Conservation (phyloP, 441 rosid species). For the Adansonia gregorii region DNA sequence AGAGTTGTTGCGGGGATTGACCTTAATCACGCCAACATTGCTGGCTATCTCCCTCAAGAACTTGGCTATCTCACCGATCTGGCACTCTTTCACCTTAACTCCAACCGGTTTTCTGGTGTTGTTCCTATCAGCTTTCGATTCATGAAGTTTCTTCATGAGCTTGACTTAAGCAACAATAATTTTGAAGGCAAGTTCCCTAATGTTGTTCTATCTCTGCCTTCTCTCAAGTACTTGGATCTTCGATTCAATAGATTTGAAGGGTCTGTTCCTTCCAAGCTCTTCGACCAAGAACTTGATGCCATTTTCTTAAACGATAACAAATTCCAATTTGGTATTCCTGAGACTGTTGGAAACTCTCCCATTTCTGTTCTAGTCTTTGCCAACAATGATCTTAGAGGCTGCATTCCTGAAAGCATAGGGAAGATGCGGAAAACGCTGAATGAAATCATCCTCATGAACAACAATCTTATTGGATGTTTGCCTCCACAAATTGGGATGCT, state of each 20-base stretch:
- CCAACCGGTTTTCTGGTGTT: constrained; percentile 65
- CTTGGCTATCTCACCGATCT: constrained; percentile 65
- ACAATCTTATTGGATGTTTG: constrained; percentile 66
- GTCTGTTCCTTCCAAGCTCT: constrained; percentile 46
- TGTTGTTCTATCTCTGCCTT: constrained; percentile 52
- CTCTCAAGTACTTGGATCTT: constrained; percentile 65
- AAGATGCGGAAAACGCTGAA: constrained; percentile 62
- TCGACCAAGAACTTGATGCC: constrained; percentile 66
- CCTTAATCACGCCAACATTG: constrained; percentile 66
- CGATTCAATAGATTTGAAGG: constrained; percentile 77
- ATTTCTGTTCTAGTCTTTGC: constrained; percentile 67
- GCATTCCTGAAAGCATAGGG: constrained; percentile 68
- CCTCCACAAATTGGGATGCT: constrained; percentile 61
- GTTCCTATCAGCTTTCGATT: constrained; percentile 48
- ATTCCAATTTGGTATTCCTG: constrained; percentile 57
- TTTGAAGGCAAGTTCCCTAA: constrained; percentile 64
- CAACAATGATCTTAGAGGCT: constrained; percentile 68
- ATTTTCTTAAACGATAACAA: constrained; percentile 65
- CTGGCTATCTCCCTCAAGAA: constrained; percentile 64
- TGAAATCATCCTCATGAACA: constrained; percentile 63
- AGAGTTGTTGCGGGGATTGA: constrained; percentile 68
- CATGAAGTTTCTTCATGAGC: constrained; percentile 64
- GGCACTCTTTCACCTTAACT: constrained; percentile 66
- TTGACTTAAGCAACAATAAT: constrained; percentile 71
- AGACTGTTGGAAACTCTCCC: constrained; percentile 67